Conservation (phyloP, 805 yeast genomes). For the Starmerella powellii region DNA sequence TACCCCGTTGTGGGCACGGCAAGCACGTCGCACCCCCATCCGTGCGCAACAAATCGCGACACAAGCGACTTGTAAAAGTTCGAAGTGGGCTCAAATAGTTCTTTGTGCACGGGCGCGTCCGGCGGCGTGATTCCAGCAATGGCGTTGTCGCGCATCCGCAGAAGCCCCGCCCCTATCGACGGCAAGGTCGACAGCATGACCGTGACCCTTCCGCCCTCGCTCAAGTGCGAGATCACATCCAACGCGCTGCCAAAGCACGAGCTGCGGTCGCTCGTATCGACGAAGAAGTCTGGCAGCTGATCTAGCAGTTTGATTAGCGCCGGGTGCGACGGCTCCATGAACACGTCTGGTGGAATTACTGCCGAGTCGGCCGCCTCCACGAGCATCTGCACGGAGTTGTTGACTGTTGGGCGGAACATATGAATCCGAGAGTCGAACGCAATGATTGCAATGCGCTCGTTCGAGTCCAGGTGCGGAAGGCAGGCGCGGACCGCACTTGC, state of each 20-base stretch:
- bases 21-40: conserved; percentile 67
- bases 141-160: conserved; percentile 26
- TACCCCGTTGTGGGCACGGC: conserved; percentile 46
- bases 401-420: conserved; percentile 36
- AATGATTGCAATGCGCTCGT: conserved; percentile 51
- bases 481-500: conserved; percentile 56
- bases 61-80: conserved; percentile 52
- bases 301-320: conserved; percentile 47
- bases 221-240: conserved; percentile 43
- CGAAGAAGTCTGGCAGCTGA: conserved; percentile 40
- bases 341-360: conserved; percentile 59
- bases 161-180: conserved; percentile 65
- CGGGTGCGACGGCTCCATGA: conserved; percentile 25
- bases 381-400: conserved; percentile 20
- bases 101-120: conserved; percentile 32
- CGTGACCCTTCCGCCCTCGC: conserved; percentile 64
- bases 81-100: conserved; percentile 45
- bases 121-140: conserved; percentile 22
- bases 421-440: conserved; percentile 63
- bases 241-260: conserved; percentile 74
- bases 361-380: conserved; percentile 46
- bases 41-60: conserved; percentile 41
- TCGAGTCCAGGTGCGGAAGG: conserved; percentile 29
- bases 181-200: conserved; percentile 60
- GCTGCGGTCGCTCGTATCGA: conserved; percentile 37